Conservation (phyloP, 2,329 filamentous ascomycete genomes). For the Leptographium flavum region DNA sequence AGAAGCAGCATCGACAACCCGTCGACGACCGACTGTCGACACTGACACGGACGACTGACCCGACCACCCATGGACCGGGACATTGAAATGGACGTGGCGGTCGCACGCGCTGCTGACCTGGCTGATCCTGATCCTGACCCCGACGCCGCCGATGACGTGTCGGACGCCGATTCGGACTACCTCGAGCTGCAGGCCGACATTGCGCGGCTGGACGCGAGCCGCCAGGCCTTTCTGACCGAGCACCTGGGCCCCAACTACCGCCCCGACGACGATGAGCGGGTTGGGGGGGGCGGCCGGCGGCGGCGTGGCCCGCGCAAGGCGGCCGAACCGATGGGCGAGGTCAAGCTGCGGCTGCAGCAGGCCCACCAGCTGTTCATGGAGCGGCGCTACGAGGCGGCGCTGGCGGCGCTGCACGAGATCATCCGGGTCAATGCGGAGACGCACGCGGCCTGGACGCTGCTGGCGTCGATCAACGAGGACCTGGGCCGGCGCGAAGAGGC, state of each 20-base stretch:
- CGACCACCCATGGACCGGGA: no score
- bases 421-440: conserved; percentile 56
- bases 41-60: no score
- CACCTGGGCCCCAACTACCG: conserved; percentile 14
- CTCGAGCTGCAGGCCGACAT: conserved; percentile 24
- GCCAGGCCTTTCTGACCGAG: conserved; percentile 19
- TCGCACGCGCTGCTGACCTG: no score
- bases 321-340: conserved; percentile 55
- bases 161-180: conserved; percentile 26
- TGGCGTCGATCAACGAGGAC: conserved; percentile 47
- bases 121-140: no score
- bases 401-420: conserved; percentile 44
- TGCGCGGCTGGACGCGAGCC: conserved; percentile 22
- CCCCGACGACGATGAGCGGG: neutral
- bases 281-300: conserved; percentile 5
- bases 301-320: conserved; percentile 39
- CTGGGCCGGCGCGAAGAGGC: conserved; percentile 42
- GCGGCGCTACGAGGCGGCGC: conserved; percentile 43
- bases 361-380: conserved; percentile 56
- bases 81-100: neutral
- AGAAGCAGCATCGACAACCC: no score
- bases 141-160: no score
- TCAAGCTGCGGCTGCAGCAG: conserved; percentile 50
- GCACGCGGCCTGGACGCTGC: conserved; percentile 48
- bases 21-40: no score